These are phyloP conservation scores for Leucoagaricus sp. DNA, from an alignment of 1,284 basidiomycete species.

Conservation along the genomic window DNA sequence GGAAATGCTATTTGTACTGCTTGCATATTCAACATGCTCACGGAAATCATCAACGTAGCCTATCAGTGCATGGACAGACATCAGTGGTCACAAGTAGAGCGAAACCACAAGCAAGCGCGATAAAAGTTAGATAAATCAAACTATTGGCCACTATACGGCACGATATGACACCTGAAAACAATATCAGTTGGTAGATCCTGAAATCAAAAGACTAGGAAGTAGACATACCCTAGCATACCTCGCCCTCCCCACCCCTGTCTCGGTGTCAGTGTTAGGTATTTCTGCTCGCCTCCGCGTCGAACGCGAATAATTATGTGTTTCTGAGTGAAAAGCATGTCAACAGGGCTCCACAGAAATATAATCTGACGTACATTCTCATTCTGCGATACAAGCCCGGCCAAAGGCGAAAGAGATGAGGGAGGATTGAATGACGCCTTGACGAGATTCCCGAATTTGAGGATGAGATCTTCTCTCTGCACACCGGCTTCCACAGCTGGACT, in stretches of 20 bases:
- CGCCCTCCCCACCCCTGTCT: constrained; percentile 62
- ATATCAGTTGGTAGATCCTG: constrained; percentile 6
- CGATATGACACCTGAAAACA: constrained; percentile 67
- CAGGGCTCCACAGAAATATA: not conserved
- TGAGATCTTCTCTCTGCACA: constrained; percentile 67
- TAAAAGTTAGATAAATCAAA: constrained; percentile 33
- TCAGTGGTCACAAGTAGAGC: no score
- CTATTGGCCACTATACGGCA: constrained; percentile 39
- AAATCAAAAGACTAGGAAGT: not conserved
- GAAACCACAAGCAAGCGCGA: no score
- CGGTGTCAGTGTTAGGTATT: constrained; percentile 40
- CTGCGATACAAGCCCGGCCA: constrained; percentile 69
- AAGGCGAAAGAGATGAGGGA: constrained; percentile 53
- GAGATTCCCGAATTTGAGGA: constrained; percentile 73
- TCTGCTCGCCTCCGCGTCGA: constrained; percentile 34
- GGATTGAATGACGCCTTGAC: constrained; percentile 52
- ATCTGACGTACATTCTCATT: constrained; percentile 70
- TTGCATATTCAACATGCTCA: not conserved
- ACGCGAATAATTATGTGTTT: constrained; percentile 42
- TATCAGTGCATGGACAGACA: no score
- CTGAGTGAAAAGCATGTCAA: constrained; percentile 24
- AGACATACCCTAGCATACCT: constrained; percentile 76
- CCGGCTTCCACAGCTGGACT: constrained; percentile 81
- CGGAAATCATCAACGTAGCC: no score
- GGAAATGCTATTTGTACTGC: constrained; percentile 7